Evolutionary conservation across 768 basidiomycete species (phyloP), one percentile per base, ranked within the genome.

Genomic region (Pleurotus tuoliensis): DNA sequence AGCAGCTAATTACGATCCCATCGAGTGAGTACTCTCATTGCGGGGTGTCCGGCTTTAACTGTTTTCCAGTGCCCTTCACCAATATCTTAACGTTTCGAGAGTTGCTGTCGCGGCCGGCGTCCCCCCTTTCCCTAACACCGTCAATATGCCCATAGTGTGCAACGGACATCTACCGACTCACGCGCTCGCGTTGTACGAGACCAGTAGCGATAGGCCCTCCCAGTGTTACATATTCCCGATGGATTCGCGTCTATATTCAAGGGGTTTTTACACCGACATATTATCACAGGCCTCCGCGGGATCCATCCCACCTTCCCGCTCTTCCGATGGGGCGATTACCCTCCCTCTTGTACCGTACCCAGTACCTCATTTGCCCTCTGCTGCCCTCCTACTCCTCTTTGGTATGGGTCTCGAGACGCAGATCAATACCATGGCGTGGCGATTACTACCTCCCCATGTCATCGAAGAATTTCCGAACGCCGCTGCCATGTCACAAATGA

Each of bases 391-490:
- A 15, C 69, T 87, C 25, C 78, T 87, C 57, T 87, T 80, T 57
- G 82, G 76, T 3, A 74, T 86, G 39, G 73, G 76, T 16, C 71
- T 85, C 46, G 82, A 84, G 64, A 70, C 68, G 9, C 74, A 80
- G 30, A 66, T 72, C 11, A 76, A 80, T 47, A 58, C 72, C 27
- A 73, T 87, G 24, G 78, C 76, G 13, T 76, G 74, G 57, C 74
- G 71, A 56, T 72, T 87, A 34, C 81, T 87, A n/a, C 85, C 85
- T 0, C 62, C 73, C 3, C 60, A 71, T 37, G 78, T 75, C n/a
- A 73, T 81, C 16, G 80, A 73, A 56, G 86, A 88, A 66, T 88
- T 85, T 64, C 86, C 86, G 3, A 78, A 85, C 47, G 73, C 79
- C 18, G 73, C 81, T 2, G 74, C 76, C 8, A 87, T 87, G 86